Percentiles rank a stretch among this genome's conserved stretches.
phyloP scores from a whole-genome alignment of 345 rosid species.

The Salix suchowensis region DNA sequence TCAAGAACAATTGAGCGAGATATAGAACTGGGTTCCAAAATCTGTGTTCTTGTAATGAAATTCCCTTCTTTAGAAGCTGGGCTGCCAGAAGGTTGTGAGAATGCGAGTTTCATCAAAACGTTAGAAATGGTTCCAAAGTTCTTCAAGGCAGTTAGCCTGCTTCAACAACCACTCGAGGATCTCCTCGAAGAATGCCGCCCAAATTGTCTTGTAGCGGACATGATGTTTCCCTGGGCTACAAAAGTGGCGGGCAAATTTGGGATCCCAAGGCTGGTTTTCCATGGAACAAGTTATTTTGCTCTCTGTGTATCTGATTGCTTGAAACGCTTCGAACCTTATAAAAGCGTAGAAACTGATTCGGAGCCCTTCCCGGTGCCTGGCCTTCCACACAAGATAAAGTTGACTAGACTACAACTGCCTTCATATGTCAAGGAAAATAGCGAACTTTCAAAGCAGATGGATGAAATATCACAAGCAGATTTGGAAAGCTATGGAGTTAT shows the following conservation, averaged over 20 bases:
- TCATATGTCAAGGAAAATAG: neutral
- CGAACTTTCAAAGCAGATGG: neutral
- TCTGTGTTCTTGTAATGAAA: neutral
- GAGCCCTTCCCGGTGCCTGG: constrained; percentile 46
- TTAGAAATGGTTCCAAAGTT: constrained; percentile 21
- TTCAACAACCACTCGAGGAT: constrained; percentile 40
- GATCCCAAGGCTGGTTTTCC: constrained; percentile 51
- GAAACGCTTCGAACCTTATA: constrained; percentile 37
- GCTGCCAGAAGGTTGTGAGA: constrained; percentile 20
- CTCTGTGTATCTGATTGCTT: constrained; percentile 27
- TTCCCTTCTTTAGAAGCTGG: constrained; percentile 23
- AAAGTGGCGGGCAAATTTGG: constrained; percentile 41
- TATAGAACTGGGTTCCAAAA: neutral
- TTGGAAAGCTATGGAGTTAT: constrained; percentile 10
- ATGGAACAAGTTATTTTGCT: constrained; percentile 44
- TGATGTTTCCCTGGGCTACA: constrained; percentile 59
- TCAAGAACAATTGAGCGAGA: constrained; percentile 5
- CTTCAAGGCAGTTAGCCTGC: constrained; percentile 24
- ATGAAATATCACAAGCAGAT: neutral
- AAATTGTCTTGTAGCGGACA: constrained; percentile 52
- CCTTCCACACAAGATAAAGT: constrained; percentile 41
- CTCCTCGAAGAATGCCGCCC: constrained; percentile 35
- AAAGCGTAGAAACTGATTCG: constrained; percentile 29
- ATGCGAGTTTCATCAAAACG: neutral
- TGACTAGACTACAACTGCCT: constrained; percentile 39